Percentiles rank a stretch among this genome's conserved stretches.
Conservation (phyloP, 2,329 filamentous ascomycete species). For the Neurospora crassa region DNA sequence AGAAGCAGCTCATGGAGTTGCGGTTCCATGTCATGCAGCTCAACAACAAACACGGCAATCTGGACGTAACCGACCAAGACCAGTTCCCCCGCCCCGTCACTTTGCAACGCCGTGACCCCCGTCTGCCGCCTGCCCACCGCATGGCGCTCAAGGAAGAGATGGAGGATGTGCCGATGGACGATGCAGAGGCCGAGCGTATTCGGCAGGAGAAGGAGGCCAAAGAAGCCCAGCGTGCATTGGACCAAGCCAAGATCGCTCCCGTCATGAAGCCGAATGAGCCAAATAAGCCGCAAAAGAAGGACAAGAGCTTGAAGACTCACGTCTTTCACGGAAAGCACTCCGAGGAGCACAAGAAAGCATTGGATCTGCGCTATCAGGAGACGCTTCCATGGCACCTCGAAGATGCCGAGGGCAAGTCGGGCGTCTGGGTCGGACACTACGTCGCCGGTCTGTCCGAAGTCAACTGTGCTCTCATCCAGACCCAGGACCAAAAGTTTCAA, state of each 20-base stretch:
- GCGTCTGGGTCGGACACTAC: conserved; percentile 87
- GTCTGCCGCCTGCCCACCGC: conserved; percentile 46
- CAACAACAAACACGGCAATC: conserved; percentile 44
- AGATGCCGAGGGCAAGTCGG: conserved; percentile 81
- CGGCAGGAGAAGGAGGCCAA: conserved; percentile 69
- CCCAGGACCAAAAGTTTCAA: conserved; percentile 55
- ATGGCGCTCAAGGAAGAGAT: conserved; percentile 53
- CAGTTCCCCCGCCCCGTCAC: conserved; percentile 84
- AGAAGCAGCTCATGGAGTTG: conserved; percentile 67
- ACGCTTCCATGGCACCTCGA: conserved; percentile 94
- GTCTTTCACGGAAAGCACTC: conserved; percentile 71
- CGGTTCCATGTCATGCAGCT: conserved; percentile 86
- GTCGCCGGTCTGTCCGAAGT: conserved; percentile 81
- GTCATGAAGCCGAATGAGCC: conserved; percentile 50
- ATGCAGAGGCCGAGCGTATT: conserved; percentile 51
- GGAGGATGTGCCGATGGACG: conserved; percentile 34
- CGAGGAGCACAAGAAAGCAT: conserved; percentile 70
- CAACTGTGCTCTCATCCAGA: conserved; percentile 69
- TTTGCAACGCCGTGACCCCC: conserved; percentile 80
- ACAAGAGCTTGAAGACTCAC: conserved; percentile 68
- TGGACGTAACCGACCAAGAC: conserved; percentile 60
- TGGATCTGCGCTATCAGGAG: conserved; percentile 79
- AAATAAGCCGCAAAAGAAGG: conserved; percentile 57
- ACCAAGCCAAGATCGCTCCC: conserved; percentile 88
- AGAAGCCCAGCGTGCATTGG: conserved; percentile 76